Percentiles rank a stretch among this genome's conserved stretches.
phyloP scores from a whole-genome alignment of 139 green algal genomes.

The Gonium pectorale region DNA sequence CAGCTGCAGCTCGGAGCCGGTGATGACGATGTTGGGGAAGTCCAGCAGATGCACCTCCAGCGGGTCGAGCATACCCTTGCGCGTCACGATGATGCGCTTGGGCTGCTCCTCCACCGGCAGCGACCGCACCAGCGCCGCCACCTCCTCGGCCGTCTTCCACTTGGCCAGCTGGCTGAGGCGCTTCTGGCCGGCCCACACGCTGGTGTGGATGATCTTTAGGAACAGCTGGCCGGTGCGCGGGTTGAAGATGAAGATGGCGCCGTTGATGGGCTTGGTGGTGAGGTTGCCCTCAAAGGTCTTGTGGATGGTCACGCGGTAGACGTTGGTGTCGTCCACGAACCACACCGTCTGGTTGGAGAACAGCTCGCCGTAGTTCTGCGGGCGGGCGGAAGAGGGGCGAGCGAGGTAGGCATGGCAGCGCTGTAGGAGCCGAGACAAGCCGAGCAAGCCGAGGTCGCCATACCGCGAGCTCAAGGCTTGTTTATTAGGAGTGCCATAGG shows the following conservation, averaged over 20 bases:
- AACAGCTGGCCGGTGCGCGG: slow-evolving; percentile 81
- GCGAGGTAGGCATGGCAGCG: no score
- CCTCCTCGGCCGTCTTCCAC: slow-evolving; percentile 99
- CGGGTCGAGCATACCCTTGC: slow-evolving; percentile 99
- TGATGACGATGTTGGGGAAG: slow-evolving; percentile 99
- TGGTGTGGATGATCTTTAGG: slow-evolving; percentile 61
- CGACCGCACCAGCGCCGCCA: slow-evolving; percentile 94
- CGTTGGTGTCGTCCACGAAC: slow-evolving; percentile 99
- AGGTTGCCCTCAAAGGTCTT: slow-evolving; percentile 99
- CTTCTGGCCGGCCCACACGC: slow-evolving; percentile 99
- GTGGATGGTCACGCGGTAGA: slow-evolving; percentile 99
- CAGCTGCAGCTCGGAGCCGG: slow-evolving; percentile 98
- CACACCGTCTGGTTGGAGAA: slow-evolving; percentile 99
- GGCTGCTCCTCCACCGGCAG: slow-evolving; percentile 99
- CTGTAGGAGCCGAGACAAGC: no score
- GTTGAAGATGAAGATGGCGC: slow-evolving; percentile 99
- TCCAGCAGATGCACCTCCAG: slow-evolving; percentile 99
- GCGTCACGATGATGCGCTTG: slow-evolving; percentile 99
- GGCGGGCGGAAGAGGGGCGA: no score
- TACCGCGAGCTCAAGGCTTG: no score
- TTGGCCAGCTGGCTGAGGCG: slow-evolving; percentile 98
- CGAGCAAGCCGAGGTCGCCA: no score
- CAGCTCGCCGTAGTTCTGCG: slow-evolving; percentile 99
- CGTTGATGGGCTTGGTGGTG: slow-evolving; percentile 98
- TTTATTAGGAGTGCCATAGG: no score